Conservation (phyloP, 2,329 filamentous ascomycete genomes). For the Epichloe glyceriae region DNA sequence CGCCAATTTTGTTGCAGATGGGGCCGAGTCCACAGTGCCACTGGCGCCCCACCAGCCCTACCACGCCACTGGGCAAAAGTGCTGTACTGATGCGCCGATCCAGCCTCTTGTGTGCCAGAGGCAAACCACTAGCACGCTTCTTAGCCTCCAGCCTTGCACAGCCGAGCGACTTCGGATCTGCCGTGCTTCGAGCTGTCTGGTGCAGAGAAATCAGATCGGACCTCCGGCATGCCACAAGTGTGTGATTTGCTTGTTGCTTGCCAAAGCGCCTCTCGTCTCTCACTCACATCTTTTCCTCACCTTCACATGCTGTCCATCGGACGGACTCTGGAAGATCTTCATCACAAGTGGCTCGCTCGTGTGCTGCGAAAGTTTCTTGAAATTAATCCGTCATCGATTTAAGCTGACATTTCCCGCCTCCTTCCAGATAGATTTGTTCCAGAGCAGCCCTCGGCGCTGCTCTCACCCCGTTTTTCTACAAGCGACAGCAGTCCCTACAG, state of each 20-base stretch:
- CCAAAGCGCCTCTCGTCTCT: background rate
- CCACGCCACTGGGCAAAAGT: background rate
- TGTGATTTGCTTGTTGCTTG: background rate
- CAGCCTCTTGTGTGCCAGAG: background rate
- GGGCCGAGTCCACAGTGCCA: background rate
- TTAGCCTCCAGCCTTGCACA: background rate
- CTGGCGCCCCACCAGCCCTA: background rate
- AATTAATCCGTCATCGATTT: background rate
- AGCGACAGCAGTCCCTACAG: conserved; percentile 4
- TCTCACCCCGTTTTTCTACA: conserved; percentile 9
- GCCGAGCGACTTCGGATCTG: conserved; percentile 1
- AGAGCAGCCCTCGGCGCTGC: conserved; percentile 13
- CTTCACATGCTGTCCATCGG: too few species aligned
- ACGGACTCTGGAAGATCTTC: too few species aligned
- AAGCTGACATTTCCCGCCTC: conserved; percentile 1
- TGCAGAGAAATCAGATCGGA: background rate
- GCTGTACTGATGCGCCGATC: background rate
- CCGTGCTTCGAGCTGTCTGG: background rate
- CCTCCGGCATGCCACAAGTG: background rate
- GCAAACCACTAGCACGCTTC: background rate
- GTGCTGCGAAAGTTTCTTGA: background rate
- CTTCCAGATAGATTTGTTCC: conserved; percentile 8
- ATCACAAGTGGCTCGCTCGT: background rate
- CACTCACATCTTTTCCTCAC: background rate
- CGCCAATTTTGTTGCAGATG: background rate